phyloP scores from a whole-genome alignment of 106 monocot genomes.

The Platanthera guangdongensis region DNA sequence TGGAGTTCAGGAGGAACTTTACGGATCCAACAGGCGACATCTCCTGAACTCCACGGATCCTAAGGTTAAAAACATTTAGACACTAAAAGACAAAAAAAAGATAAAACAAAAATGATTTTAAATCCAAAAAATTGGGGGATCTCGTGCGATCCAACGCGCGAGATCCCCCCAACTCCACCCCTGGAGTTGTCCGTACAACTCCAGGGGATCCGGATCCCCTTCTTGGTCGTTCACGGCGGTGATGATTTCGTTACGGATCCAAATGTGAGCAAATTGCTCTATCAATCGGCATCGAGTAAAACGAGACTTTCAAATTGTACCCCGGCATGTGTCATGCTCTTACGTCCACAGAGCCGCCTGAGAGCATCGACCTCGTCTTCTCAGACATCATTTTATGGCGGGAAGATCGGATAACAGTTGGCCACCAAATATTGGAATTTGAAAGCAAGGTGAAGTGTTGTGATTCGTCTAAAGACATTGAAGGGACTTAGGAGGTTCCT shows the following conservation, averaged over 20 bases:
- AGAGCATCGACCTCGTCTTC: slow-evolving; percentile 16
- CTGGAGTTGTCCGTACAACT: too few species aligned
- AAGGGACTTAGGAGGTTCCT: not conserved
- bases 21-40: too few species aligned
- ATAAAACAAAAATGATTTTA: too few species aligned
- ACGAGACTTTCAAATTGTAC: slow-evolving; percentile 14
- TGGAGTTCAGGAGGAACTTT: too few species aligned
- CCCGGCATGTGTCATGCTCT: slow-evolving; percentile 16
- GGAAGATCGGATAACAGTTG: not conserved
- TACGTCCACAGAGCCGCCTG: slow-evolving; percentile 1
- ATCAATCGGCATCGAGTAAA: slow-evolving; percentile 6
- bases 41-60: too few species aligned
- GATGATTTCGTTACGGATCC: slow-evolving; percentile 16
- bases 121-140: too few species aligned
- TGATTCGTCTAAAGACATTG: not conserved
- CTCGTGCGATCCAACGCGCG: too few species aligned
- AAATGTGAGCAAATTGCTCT: not conserved
- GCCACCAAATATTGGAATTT: not conserved
- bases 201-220: too few species aligned
- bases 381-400: slow-evolving; percentile 9
- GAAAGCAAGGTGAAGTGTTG: not conserved
- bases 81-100: too few species aligned
- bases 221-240: slow-evolving; percentile 14
- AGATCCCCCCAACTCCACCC: too few species aligned
- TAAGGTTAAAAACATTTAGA: too few species aligned